Base-by-base conservation (phyloP, 495 filamentous ascomycete species). In the Annulohypoxylon bovei region DNA sequence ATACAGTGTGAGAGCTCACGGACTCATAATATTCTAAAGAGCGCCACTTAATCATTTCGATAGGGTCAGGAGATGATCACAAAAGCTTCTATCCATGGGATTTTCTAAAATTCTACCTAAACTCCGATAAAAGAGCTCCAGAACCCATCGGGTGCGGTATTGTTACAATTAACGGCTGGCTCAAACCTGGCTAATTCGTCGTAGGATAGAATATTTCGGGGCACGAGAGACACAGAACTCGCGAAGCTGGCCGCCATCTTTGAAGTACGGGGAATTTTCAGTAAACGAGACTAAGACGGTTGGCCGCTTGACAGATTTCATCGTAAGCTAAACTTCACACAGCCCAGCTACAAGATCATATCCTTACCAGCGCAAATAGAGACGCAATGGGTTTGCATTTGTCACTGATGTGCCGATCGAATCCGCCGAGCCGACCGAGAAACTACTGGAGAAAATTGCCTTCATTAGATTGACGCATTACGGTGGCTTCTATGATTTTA, bases 401-500 rank as follows among this genome's bases (percentile, higher is more conserved):
- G 85, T 97, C 7, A 80, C 86, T 16, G 85, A 81, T 39, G 89
- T 89, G 39, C 93, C 94, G 0, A 74, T 84, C 23, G 68, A 81
- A 6, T 85, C 84, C 16, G 91, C 92, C 0, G 83, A 90, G 71
- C 81, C 86, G 4, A 97, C 95, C 2, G 70, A 93, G 73, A 62
- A 78, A 27, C 82, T 97, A 4, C 82, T 98, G 2, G 87, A 93
- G 74, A 87, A 88, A 25, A 96, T 98, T 56, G 86, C 92, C 7
- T 92, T 92, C 68, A 93, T 98, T 72, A 85, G 92, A 9, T 77
- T 88, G 39, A 98, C 95, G 0, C 95, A 98, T 75, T 98, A 98
- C 75, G 95, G 93, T 67, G 93, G 91, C 25, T 97, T 98, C 81
- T 98, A 94, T 85, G 93, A 97, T 78, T 97, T 98, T 78, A 94